Evolutionary conservation across 1,284 basidiomycete species (phyloP).

Genomic region (Ustilago crameri): DNA sequence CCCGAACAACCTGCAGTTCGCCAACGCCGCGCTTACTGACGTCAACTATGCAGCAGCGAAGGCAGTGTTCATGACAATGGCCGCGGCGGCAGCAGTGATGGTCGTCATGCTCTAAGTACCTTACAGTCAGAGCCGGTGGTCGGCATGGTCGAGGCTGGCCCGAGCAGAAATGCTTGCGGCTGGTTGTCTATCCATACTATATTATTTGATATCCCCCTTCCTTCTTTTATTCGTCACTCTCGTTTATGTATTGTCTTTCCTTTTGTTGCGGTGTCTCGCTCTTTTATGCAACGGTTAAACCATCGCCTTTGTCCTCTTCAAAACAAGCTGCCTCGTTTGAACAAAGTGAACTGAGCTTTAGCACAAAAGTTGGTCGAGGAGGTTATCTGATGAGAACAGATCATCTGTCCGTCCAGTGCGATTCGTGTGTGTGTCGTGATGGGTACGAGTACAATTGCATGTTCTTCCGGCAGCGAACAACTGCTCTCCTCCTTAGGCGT

Average conservation of each 20-base stretch:
- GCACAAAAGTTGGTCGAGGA: no score
- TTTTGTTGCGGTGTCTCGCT: neutral
- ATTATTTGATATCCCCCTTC: neutral
- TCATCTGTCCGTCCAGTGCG: no score
- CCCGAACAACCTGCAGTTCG: constrained; percentile 38
- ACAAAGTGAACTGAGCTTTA: no score
- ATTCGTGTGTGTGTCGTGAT: neutral
- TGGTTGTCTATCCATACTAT: no score
- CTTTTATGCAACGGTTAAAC: neutral
- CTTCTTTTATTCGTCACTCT: neutral
- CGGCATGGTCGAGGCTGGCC: neutral
- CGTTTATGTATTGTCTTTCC: neutral
- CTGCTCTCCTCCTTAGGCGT: no score
- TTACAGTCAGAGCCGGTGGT: neutral
- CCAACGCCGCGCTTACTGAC: constrained; percentile 6
- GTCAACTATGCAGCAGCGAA: constrained; percentile 26
- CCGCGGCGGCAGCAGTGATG: constrained; percentile 21
- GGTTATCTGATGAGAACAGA: no score
- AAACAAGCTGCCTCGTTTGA: no score
- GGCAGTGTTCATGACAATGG: constrained; percentile 28
- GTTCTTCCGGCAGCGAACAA: no score
- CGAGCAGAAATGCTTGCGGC: no score
- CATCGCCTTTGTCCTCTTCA: no score
- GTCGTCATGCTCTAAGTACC: constrained; percentile 21
- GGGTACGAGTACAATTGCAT: constrained; percentile 20